A percentile compares a stretch with the other conserved stretches of the same genome.
Evolutionary conservation across 2,329 filamentous ascomycete genomes (phyloP).

Genomic region (Coniochaeta sp.): DNA sequence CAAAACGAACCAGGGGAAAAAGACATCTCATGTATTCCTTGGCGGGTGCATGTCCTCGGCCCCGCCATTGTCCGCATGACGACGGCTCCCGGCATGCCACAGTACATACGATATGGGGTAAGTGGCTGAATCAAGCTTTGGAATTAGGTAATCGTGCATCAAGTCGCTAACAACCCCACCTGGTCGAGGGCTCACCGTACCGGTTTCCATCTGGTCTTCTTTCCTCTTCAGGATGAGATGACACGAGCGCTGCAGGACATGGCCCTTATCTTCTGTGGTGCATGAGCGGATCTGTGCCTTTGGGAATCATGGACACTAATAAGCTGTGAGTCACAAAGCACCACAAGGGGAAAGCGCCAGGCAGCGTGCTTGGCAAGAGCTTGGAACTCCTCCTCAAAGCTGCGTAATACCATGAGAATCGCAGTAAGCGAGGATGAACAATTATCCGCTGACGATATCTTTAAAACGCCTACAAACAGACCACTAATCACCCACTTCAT

Average conservation of each 20-base stretch:
- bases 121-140: neutral
- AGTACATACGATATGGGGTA: neutral
- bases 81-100: too few species aligned
- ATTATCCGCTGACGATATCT: neutral
- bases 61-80: neutral
- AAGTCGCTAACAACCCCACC: neutral
- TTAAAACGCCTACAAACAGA: neutral
- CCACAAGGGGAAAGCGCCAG: neutral
- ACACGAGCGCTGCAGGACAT: neutral
- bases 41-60: neutral
- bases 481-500: neutral
- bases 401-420: neutral
- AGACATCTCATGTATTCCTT: neutral
- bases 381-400: neutral
- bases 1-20: neutral
- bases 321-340: neutral
- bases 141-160: neutral
- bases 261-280: neutral
- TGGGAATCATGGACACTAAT: too few species aligned
- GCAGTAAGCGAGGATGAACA: neutral
- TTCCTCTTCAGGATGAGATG: neutral
- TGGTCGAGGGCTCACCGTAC: neutral
- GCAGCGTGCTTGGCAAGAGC: neutral
- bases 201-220: neutral
- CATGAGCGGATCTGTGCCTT: too few species aligned